Conservation (phyloP, 2,329 filamentous ascomycete species). For the Amauroascus verrucosus region DNA sequence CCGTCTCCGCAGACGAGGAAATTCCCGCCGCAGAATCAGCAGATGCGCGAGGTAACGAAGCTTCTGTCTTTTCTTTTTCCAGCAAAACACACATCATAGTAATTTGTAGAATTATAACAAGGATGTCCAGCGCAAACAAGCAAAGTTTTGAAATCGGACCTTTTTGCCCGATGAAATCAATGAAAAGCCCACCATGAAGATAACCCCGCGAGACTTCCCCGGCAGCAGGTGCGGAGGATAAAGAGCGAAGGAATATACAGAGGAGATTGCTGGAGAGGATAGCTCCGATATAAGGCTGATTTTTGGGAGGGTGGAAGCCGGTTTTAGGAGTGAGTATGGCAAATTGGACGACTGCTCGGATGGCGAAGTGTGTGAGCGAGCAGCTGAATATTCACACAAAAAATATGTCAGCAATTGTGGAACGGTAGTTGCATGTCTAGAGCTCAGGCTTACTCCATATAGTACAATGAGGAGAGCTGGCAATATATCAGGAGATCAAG, state of each 20-base stretch:
- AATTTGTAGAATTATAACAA: conserved; percentile 47
- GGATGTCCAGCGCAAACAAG: conserved; percentile 44
- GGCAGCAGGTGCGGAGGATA: conserved; percentile 43
- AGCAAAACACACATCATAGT: conserved; percentile 47
- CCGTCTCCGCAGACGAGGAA: conserved; percentile 19
- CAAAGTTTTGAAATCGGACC: conserved; percentile 46
- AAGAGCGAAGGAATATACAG: conserved; percentile 48
- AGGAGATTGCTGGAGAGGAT: conserved; percentile 47
- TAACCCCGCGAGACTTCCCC: conserved; percentile 45
- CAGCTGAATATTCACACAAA: conserved; percentile 34
- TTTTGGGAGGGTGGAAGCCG: conserved; percentile 41
- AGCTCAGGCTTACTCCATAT: conserved; percentile 46
- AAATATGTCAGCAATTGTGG: conserved; percentile 10
- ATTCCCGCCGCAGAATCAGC: conserved; percentile 9
- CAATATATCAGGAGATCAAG: conserved; percentile 52
- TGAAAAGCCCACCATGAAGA: conserved; percentile 51
- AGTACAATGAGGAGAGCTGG: conserved; percentile 51
- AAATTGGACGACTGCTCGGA: conserved; percentile 47
- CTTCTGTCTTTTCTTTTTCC: conserved; percentile 42
- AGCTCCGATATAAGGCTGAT: conserved; percentile 44
- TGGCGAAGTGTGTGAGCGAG: conserved; percentile 47
- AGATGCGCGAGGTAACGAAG: background rate
- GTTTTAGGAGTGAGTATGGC: conserved; percentile 51
- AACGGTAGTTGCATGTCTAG: background rate
- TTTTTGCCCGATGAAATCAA: conserved; percentile 55